phyloP scores from a whole-genome alignment of 768 basidiomycete species.

The Pleurotus ostreatus region DNA sequence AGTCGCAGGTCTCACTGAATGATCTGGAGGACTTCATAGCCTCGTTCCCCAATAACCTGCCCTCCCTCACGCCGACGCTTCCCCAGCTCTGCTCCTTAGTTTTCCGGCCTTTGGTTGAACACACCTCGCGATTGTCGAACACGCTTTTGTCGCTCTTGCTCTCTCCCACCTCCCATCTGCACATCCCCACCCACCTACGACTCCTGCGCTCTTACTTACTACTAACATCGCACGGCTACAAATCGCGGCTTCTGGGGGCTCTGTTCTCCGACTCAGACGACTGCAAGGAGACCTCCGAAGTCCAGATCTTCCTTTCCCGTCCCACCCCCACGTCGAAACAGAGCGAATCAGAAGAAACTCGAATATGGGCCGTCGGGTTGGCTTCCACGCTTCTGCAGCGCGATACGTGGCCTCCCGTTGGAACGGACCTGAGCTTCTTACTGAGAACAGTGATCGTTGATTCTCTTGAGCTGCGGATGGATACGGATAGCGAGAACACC shows the following conservation, averaged over 20 bases:
- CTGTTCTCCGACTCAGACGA: slow-evolving; percentile 75
- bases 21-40: slow-evolving; percentile 46
- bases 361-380: slow-evolving; percentile 66
- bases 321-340: background rate
- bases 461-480: slow-evolving; percentile 44
- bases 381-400: slow-evolving; percentile 68
- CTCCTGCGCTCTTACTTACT: slow-evolving; percentile 76
- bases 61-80: slow-evolving; percentile 62
- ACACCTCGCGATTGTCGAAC: slow-evolving; percentile 60
- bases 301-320: slow-evolving; percentile 9
- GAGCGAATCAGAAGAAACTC: slow-evolving; percentile 21
- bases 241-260: slow-evolving; percentile 60
- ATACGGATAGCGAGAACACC: background rate
- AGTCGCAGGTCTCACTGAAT: slow-evolving; percentile 20
- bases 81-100: slow-evolving; percentile 58
- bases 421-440: slow-evolving; percentile 79
- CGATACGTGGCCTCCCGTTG: slow-evolving; percentile 84
- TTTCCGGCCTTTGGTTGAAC: slow-evolving; percentile 55
- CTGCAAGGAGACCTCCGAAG: slow-evolving; percentile 29
- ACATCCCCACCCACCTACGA: slow-evolving; percentile 61
- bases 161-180: slow-evolving; percentile 56
- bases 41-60: slow-evolving; percentile 55
- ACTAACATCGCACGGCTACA: slow-evolving; percentile 70
- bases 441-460: slow-evolving; percentile 84
- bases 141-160: slow-evolving; percentile 69